These are phyloP conservation scores for Colletotrichum sp. DNA, from an alignment of 2,329 filamentous ascomycete species.

Conservation along the genomic window DNA sequence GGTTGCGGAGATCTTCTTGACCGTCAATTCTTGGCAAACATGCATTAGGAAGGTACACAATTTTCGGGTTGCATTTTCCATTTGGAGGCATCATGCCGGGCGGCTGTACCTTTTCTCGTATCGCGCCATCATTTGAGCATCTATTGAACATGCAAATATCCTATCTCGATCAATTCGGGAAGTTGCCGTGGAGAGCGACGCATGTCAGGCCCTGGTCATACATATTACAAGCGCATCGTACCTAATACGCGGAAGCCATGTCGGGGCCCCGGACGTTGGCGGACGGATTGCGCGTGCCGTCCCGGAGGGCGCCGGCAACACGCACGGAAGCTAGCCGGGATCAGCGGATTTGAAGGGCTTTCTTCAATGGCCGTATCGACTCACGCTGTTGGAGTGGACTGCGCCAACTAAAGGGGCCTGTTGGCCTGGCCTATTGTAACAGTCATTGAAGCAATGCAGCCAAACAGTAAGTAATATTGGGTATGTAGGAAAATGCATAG, in stretches of 20 bases:
- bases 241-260: background rate
- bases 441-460: background rate
- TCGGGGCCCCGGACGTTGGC: background rate
- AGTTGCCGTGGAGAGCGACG: background rate
- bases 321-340: background rate
- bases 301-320: background rate
- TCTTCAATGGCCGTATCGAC: background rate
- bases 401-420: background rate
- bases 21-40: background rate
- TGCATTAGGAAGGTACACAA: background rate
- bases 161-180: background rate
- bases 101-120: background rate
- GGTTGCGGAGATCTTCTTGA: background rate
- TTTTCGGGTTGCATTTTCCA: background rate
- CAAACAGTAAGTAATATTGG: background rate
- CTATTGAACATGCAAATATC: background rate
- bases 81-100: background rate
- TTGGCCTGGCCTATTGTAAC: background rate
- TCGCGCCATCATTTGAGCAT: background rate
- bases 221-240: background rate
- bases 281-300: background rate
- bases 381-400: background rate
- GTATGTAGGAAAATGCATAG: background rate
- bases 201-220: background rate
- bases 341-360: background rate